These are phyloP conservation scores for Tuber calosporum DNA, from an alignment of 495 filamentous ascomycete species.

Conservation along the genomic window DNA sequence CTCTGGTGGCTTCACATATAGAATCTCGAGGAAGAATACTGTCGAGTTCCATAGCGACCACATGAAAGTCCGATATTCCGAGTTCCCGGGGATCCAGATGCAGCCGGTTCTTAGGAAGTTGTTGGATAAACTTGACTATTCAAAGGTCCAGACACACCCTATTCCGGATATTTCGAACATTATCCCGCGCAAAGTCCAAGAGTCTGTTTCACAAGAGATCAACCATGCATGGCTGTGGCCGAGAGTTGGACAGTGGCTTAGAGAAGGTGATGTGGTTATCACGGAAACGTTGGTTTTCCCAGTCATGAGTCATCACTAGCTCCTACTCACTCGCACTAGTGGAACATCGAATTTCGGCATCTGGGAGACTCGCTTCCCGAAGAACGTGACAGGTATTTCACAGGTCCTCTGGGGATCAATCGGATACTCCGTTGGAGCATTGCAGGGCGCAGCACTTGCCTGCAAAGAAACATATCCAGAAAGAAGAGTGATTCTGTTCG, in stretches of 20 bases:
- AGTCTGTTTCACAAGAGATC: slow-evolving; percentile 50
- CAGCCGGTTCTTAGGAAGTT: slow-evolving; percentile 75
- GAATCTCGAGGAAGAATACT: slow-evolving; percentile 68
- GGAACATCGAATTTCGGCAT: slow-evolving; percentile 87
- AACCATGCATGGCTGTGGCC: slow-evolving; percentile 87
- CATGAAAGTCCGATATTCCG: slow-evolving; percentile 64
- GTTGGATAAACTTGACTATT: slow-evolving; percentile 53
- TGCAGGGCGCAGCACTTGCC: slow-evolving; percentile 68
- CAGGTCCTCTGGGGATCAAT: slow-evolving; percentile 89
- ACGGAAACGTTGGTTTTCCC: slow-evolving; percentile 58
- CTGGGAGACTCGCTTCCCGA: slow-evolving; percentile 77
- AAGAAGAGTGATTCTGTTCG: slow-evolving; percentile 70
- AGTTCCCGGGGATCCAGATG: slow-evolving; percentile 80
- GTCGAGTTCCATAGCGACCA: slow-evolving; percentile 82
- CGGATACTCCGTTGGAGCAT: slow-evolving; percentile 70
- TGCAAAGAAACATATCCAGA: slow-evolving; percentile 50
- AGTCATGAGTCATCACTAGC: neutral
- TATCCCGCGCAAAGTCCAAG: slow-evolving; percentile 51
- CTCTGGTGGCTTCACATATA: slow-evolving; percentile 78
- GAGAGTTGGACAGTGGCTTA: slow-evolving; percentile 66
- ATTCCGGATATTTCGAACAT: slow-evolving; percentile 50
- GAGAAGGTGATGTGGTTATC: slow-evolving; percentile 68
- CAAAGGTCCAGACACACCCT: slow-evolving; percentile 49
- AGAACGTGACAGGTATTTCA: slow-evolving; percentile 64
- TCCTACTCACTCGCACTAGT: slow-evolving; percentile 13